These are phyloP conservation scores for Pestalotiopsis sp. DNA, from an alignment of 2,329 filamentous ascomycete species.

Conservation along the genomic window DNA sequence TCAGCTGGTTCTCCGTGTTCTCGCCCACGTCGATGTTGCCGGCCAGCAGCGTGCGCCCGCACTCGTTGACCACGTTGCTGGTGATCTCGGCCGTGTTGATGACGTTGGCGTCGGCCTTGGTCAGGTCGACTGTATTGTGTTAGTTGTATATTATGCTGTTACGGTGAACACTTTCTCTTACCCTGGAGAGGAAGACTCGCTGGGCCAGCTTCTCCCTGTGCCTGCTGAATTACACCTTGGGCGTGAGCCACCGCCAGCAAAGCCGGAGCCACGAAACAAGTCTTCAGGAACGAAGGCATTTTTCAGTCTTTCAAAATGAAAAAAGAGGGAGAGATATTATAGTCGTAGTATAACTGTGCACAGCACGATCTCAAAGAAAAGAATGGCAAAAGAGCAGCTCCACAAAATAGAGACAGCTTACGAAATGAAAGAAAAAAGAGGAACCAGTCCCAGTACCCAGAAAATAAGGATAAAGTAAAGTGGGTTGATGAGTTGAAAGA, in stretches of 20 bases:
- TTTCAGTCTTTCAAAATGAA: neutral
- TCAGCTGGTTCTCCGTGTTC: conserved; percentile 54
- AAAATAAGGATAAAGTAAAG: conserved; percentile 12
- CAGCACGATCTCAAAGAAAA: conserved; percentile 12
- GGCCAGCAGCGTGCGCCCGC: conserved; percentile 62
- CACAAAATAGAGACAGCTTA: conserved; percentile 9
- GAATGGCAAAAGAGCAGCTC: neutral
- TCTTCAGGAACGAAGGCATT: conserved; percentile 24
- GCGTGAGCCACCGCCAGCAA: conserved; percentile 30
- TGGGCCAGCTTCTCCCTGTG: conserved; percentile 28
- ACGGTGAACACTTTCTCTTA: conserved; percentile 12
- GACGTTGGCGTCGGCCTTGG: conserved; percentile 55
- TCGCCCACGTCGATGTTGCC: conserved; percentile 66
- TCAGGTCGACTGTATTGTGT: conserved; percentile 7
- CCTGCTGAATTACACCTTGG: conserved; percentile 34
- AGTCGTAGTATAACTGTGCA: conserved; percentile 8
- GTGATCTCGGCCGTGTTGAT: conserved; percentile 61
- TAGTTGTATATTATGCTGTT: neutral
- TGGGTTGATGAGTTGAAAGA: conserved; percentile 10
- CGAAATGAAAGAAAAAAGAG: neutral
- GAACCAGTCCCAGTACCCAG: conserved; percentile 16
- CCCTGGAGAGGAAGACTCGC: conserved; percentile 31
- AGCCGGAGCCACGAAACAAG: conserved; percentile 22
- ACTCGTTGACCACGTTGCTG: conserved; percentile 58
- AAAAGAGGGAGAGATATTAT: neutral